Evolutionary conservation across 805 yeast species (phyloP).

Genomic region (Sugiyamaella americana): DNA sequence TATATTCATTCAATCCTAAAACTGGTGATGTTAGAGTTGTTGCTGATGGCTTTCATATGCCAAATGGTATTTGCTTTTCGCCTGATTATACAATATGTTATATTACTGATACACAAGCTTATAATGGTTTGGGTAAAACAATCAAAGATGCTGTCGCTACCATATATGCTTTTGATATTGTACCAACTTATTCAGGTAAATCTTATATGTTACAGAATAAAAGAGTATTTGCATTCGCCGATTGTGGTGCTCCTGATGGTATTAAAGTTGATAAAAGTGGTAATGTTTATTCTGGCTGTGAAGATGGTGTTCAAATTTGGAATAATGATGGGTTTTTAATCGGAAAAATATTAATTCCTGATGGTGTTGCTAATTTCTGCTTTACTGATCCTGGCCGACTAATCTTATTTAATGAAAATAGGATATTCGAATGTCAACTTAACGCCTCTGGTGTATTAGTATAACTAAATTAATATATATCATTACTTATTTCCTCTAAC

Average conservation of each 20-base stretch:
- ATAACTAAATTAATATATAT: too few species aligned
- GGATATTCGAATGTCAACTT: conserved; percentile 19
- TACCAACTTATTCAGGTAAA: conserved; percentile 19
- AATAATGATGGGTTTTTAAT: conserved; percentile 22
- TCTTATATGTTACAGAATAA: conserved; percentile 17
- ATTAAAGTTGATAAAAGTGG: conserved; percentile 25
- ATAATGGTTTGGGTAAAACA: conserved; percentile 15
- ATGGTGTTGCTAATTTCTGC: conserved; percentile 27
- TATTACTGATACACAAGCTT: conserved; percentile 42
- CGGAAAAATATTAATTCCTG: conserved; percentile 25
- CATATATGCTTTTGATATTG: conserved; percentile 27
- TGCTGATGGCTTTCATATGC: conserved; percentile 44
- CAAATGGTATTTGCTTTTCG: conserved; percentile 68
- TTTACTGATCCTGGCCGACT: conserved; percentile 25
- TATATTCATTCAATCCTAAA: conserved; percentile 38
- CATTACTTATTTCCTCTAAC: too few species aligned
- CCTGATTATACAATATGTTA: conserved; percentile 38
- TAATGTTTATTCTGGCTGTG: conserved; percentile 28
- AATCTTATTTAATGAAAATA: conserved; percentile 23
- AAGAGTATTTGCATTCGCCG: conserved; percentile 27
- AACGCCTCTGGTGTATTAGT: background rate
- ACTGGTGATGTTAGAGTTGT: conserved; percentile 30
- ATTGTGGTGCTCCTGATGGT: conserved; percentile 29
- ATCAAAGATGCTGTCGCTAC: conserved; percentile 15
- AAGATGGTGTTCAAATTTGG: conserved; percentile 29